phyloP scores from a whole-genome alignment of 2,329 filamentous ascomycete genomes.

The Calonectria pseudoreteaudii region DNA sequence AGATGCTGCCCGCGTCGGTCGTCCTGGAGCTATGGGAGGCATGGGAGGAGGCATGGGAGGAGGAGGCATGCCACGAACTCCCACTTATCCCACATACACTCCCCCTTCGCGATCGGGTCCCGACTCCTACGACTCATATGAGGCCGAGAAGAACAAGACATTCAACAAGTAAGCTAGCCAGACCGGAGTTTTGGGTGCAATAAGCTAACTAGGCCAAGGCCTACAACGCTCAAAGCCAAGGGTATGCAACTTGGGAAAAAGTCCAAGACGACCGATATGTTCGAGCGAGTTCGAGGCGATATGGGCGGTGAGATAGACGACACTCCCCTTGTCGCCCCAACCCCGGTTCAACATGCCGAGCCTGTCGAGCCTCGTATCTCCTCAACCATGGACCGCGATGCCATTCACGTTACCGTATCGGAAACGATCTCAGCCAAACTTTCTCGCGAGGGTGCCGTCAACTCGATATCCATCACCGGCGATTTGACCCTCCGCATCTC shows the following conservation, averaged over 20 bases:
- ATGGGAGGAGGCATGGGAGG: background rate
- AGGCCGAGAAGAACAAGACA: slow-evolving; percentile 96
- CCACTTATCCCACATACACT: slow-evolving; percentile 90
- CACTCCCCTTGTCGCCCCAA: slow-evolving; percentile 74
- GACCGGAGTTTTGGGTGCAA: background rate
- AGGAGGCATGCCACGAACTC: slow-evolving; percentile 73
- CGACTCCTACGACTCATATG: slow-evolving; percentile 92
- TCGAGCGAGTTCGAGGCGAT: slow-evolving; percentile 92
- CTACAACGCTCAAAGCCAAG: slow-evolving; percentile 84
- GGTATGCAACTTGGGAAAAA: slow-evolving; percentile 99
- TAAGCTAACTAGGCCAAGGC: slow-evolving; percentile 50
- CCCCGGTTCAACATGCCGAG: slow-evolving; percentile 63
- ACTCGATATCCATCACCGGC: slow-evolving; percentile 88
- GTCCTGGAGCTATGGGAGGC: slow-evolving; percentile 43
- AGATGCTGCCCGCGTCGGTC: slow-evolving; percentile 81
- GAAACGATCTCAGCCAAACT: slow-evolving; percentile 93
- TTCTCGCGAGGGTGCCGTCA: slow-evolving; percentile 87
- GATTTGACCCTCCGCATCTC: slow-evolving; percentile 92
- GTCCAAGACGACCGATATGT: slow-evolving; percentile 97
- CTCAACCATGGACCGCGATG: slow-evolving; percentile 80
- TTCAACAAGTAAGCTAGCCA: slow-evolving; percentile 75
- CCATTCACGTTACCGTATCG: slow-evolving; percentile 87
- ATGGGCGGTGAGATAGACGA: slow-evolving; percentile 89
- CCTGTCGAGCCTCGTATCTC: slow-evolving; percentile 68
- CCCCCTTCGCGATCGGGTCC: slow-evolving; percentile 79